Base-by-base conservation (phyloP, 2,329 filamentous ascomycete genomes). In the Epichloe brachyelytri region DNA sequence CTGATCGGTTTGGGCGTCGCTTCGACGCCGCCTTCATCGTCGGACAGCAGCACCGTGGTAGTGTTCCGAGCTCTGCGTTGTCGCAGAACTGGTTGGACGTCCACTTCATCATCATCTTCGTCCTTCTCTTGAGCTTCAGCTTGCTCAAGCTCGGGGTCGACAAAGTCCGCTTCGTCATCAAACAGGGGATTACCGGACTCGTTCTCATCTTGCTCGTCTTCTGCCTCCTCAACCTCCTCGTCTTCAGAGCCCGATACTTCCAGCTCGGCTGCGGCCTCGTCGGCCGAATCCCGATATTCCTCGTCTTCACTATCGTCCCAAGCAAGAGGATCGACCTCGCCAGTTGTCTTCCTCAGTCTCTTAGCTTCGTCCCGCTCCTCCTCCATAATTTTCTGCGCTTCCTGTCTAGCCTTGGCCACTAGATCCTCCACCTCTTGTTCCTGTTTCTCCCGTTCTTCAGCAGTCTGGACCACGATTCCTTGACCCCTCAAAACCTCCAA, bases 381-480 rank as follows among this genome's bases (percentile, higher is more conserved):
- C 59, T 85, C 80, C 67, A 83, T 85, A 47, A 97, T 82, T 57
- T 85, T 82, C 38, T 65, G 57, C 2, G 84, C 90, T 63, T 97
- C 88, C 54, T 82, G 76, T 52, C 89, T 78, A 19, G 90, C 91
- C 60, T 84, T 89, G 46, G 91, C 85, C 26, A 97, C 79, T 54
- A 97, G 78, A 60, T 96, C 85, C 59, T 97, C 93, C 12, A 95
- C 81, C 53, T 90, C 82, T 52, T 86, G 82, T 65, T 88, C 80
- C 63, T 95, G 85, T 36, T 80, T 79, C 62, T 90, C 86, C 19
- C 87, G 81, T 65, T 98, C 90, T 66, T 96, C 91, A 2, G 83
- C 80, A 0, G 87, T 95, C 64, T 90, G 85, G 17, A 97, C 74
- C 22, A 85, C 72, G 26, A 96, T 77, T 7, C 93, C 93, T 66